Evolutionary conservation across 2,329 filamentous ascomycete species (phyloP).

Genomic region (Chaetomium sp.): DNA sequence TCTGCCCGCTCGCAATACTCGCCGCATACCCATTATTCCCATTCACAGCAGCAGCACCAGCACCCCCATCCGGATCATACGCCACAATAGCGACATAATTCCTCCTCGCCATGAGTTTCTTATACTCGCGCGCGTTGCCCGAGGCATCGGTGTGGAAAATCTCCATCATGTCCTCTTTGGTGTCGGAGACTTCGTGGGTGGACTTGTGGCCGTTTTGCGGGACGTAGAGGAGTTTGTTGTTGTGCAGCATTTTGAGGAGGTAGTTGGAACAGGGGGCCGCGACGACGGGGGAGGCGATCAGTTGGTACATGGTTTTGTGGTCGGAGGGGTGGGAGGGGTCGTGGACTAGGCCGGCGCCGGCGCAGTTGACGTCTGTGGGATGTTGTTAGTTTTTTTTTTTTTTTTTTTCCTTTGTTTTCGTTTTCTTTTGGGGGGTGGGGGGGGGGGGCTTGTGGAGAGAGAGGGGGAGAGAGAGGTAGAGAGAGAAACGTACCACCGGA

Average conservation of each 20-base stretch:
- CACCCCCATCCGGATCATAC: slow-evolving; percentile 69
- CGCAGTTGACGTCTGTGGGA: slow-evolving; percentile 68
- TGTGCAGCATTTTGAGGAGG: slow-evolving; percentile 91
- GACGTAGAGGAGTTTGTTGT: slow-evolving; percentile 85
- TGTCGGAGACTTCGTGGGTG: slow-evolving; percentile 71
- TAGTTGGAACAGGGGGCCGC: slow-evolving; percentile 80
- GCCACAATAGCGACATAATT: slow-evolving; percentile 94
- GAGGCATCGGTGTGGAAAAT: slow-evolving; percentile 94
- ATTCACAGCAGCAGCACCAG: slow-evolving; percentile 7
- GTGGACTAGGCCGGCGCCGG: slow-evolving; percentile 87
- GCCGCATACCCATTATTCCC: slow-evolving; percentile 21
- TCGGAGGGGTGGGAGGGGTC: slow-evolving; percentile 86
- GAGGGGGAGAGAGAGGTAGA: not conserved
- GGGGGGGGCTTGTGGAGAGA: not conserved
- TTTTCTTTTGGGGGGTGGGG: too few relatives aligned
- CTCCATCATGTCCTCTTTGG: slow-evolving; percentile 99
- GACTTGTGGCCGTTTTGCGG: slow-evolving; percentile 78
- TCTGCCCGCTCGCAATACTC: slow-evolving; percentile 23
- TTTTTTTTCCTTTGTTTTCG: too few relatives aligned
- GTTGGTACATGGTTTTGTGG: slow-evolving; percentile 99
- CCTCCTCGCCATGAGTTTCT: slow-evolving; percentile 84
- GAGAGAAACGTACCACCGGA: slow-evolving; percentile 60
- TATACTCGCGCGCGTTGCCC: slow-evolving; percentile 73
- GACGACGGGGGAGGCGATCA: slow-evolving; percentile 89
- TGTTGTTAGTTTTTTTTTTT: too few relatives aligned